phyloP scores from a whole-genome alignment of 352 stramenopile species.

The Sclerospora graminicola region DNA sequence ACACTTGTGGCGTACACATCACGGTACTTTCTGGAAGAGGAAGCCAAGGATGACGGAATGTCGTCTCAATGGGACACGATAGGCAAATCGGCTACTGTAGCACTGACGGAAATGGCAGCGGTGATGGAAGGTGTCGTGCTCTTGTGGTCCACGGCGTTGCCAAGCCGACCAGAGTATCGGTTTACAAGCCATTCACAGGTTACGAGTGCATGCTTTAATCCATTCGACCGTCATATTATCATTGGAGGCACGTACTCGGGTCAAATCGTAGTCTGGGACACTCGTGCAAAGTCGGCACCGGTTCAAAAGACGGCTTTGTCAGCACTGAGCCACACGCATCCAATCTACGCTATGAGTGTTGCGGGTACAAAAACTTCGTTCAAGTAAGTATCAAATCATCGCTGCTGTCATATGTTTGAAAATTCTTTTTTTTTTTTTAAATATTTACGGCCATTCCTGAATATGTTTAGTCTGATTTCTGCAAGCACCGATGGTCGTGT shows the following conservation, averaged over 20 bases:
- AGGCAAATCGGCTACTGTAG: slow-evolving; percentile 35
- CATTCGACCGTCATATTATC: slow-evolving; percentile 79
- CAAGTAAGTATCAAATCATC: slow-evolving; percentile 34
- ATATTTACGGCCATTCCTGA: slow-evolving; percentile 3
- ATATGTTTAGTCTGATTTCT: slow-evolving; percentile 58
- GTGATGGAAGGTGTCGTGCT: slow-evolving; percentile 76
- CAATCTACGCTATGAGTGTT: slow-evolving; percentile 81
- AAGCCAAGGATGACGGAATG: slow-evolving; percentile 42
- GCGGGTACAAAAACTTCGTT: slow-evolving; percentile 75
- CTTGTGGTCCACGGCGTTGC: slow-evolving; percentile 78
- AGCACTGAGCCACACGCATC: slow-evolving; percentile 74
- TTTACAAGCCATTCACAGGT: slow-evolving; percentile 84
- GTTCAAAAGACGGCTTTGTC: slow-evolving; percentile 82
- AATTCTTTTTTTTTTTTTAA: too few relatives aligned
- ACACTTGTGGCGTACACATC: slow-evolving; percentile 57
- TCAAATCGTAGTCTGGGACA: slow-evolving; percentile 84
- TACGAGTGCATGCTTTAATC: slow-evolving; percentile 80
- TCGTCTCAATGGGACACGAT: slow-evolving; percentile 64
- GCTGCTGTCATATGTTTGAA: neutral
- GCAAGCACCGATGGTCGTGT: slow-evolving; percentile 81
- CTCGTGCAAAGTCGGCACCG: slow-evolving; percentile 61
- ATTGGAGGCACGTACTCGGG: slow-evolving; percentile 81
- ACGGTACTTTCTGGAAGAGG: slow-evolving; percentile 61
- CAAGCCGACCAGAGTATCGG: slow-evolving; percentile 68
- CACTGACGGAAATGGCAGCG: slow-evolving; percentile 42